Percentiles rank a stretch among this genome's conserved stretches.
Conservation (phyloP, 768 basidiomycete species). For the Naematelia encephala region DNA sequence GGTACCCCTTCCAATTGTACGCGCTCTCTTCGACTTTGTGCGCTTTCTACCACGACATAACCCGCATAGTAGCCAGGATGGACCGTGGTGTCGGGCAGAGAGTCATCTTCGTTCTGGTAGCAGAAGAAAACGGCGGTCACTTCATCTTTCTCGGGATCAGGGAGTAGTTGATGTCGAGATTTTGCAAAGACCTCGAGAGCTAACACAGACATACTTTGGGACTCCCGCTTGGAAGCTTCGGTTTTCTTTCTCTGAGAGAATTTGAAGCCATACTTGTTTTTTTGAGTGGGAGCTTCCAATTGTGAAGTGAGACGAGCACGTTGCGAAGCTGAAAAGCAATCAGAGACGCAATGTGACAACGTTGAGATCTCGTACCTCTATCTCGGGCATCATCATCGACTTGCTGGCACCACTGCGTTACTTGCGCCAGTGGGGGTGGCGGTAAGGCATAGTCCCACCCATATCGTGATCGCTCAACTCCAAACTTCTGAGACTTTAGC, state of each 20-base stretch:
- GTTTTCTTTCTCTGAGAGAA: conserved; percentile 57
- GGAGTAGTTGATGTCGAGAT: conserved; percentile 60
- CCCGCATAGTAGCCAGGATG: conserved; percentile 46
- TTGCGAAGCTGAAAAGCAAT: conserved; percentile 6
- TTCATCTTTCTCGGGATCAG: conserved; percentile 65
- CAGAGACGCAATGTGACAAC: not conserved
- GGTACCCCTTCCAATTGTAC: conserved; percentile 53
- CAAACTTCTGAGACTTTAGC: conserved; percentile 19
- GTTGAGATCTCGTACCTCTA: conserved; percentile 18
- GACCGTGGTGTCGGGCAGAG: conserved; percentile 33
- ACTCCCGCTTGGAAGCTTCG: conserved; percentile 57
- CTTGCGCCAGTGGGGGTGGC: conserved; percentile 64
- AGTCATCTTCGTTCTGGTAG: conserved; percentile 58
- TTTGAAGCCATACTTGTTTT: conserved; percentile 66
- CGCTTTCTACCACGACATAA: conserved; percentile 35
- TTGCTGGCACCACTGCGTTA: conserved; percentile 58
- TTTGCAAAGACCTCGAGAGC: conserved; percentile 79
- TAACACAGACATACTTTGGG: conserved; percentile 71
- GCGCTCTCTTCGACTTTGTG: conserved; percentile 20
- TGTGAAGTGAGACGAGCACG: conserved; percentile 40
- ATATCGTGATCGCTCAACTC: conserved; percentile 6
- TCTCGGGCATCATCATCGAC: conserved; percentile 27
- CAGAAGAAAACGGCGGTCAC: conserved; percentile 72
- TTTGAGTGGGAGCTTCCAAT: conserved; percentile 74
- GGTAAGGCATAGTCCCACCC: conserved; percentile 76